Evolutionary conservation across 2,329 filamentous ascomycete species (phyloP), one percentile per base, ranked within the genome.

Genomic region (Claviceps sp.): DNA sequence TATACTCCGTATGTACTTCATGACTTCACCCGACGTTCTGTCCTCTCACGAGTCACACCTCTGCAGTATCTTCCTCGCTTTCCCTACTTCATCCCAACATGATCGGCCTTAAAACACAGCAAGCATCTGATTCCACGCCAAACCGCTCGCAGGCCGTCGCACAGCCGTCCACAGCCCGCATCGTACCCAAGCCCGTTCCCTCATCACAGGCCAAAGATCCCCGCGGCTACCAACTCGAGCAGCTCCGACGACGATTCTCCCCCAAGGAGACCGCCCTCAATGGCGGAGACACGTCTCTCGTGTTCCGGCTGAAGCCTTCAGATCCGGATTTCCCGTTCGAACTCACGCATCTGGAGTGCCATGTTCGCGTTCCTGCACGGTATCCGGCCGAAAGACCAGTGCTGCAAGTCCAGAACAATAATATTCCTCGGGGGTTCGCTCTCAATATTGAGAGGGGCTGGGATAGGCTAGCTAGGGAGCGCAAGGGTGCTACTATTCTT

Each of bases 311-410:
- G 55, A 69, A 68, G 13, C 87, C 87, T 5, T 88, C 86, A 5
- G 87, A 93, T 62, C 87, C 87, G 0, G 87, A 93, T 61, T 91
- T 93, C 60, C 85, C 87, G 1, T 91, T 87, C 64, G 85, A 89
- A 55, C 71, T 91, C 61, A 75, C 80, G 26, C 71, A 76, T 40
- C 71, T 93, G 36, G 74, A 85, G 42, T 90, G 85, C 62, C 72
- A 79, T 44, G 68, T 93, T 39, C 74, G 71, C 49, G 73, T 93
- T 20, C 86, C 87, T 1, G 63, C 61, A 9, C 66, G 66, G 17
- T 91, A 86, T 64, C 86, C 86, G 17, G 66, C 68, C 40, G 65
- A 68, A 43, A 69, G 68, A 29, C 81, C 86, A 39, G 70, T 68
- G 16, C 69, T 93, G 50, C 74, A 74, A 17, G 78, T 91, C 49